These are phyloP conservation scores for Bolboschoenoplectus hybrid DNA, from an alignment of 202 grass and related monocot genomes.

Conservation along the genomic window DNA sequence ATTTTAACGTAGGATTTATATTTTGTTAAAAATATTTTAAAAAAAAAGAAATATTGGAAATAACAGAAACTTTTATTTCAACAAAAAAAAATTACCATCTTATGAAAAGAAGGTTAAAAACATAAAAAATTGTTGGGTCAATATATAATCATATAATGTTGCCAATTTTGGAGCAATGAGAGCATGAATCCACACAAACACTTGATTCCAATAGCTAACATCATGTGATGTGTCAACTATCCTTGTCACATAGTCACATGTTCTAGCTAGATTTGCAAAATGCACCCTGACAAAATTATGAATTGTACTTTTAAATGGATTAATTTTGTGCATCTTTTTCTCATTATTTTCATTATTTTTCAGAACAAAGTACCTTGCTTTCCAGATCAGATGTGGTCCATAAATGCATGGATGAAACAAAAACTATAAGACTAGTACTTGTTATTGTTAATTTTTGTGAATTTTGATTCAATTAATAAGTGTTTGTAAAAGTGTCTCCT, in stretches of 20 bases:
- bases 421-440: not conserved
- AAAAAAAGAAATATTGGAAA: too few species aligned
- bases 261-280: not conserved
- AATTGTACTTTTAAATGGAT: conserved; percentile 38
- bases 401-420: not conserved
- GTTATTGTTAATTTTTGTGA: not conserved
- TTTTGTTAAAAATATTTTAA: too few species aligned
- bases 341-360: conserved; percentile 23
- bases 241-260: conserved; percentile 22
- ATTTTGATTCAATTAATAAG: not conserved
- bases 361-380: not conserved
- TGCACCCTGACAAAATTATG: conserved; percentile 38
- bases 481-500: not conserved
- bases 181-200: not conserved
- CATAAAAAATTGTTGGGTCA: not conserved
- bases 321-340: conserved; percentile 3
- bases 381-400: not conserved
- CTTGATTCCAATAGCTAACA: not conserved
- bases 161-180: not conserved
- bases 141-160: not conserved
- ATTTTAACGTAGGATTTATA: too few species aligned
- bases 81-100: not conserved
- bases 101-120: not conserved
- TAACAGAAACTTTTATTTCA: too few species aligned
- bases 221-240: conserved; percentile 25